Conservation (phyloP, 2,329 filamentous ascomycete species). For the Macrophomina phaseolina region DNA sequence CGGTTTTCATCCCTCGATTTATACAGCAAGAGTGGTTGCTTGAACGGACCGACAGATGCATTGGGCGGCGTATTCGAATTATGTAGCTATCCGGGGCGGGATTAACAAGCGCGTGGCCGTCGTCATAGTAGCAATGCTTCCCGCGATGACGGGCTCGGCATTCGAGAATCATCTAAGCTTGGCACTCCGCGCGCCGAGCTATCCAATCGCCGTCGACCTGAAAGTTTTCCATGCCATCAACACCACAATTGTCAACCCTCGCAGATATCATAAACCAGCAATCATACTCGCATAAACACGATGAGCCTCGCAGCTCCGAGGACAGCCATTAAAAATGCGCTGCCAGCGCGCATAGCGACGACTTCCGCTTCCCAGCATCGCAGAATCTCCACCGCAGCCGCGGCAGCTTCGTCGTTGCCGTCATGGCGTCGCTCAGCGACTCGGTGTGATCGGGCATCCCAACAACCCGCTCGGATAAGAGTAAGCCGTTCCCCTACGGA, state of each 20-base stretch:
- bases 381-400: constrained; percentile 18
- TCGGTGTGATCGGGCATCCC: constrained; percentile 14
- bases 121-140: constrained; percentile 12
- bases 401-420: constrained; percentile 17
- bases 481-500: constrained; percentile 32
- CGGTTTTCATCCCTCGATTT: neutral
- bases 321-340: constrained; percentile 31
- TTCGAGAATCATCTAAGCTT: constrained; percentile 22
- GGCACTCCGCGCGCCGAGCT: constrained; percentile 5
- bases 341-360: constrained; percentile 35
- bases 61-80: neutral
- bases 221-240: constrained; percentile 10
- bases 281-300: constrained; percentile 25
- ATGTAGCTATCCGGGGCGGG: neutral
- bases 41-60: neutral
- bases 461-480: constrained; percentile 38
- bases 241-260: neutral
- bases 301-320: constrained; percentile 44
- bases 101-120: neutral
- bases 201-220: constrained; percentile 2
- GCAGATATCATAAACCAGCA: neutral
- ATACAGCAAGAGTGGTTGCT: too few relatives aligned
- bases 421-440: constrained; percentile 19
- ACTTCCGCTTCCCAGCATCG: constrained; percentile 33
- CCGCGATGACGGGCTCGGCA: neutral